Percentiles rank a stretch among this genome's conserved stretches.
Conservation (phyloP, 257 asterid species). For the Cynanchum wilfordii region DNA sequence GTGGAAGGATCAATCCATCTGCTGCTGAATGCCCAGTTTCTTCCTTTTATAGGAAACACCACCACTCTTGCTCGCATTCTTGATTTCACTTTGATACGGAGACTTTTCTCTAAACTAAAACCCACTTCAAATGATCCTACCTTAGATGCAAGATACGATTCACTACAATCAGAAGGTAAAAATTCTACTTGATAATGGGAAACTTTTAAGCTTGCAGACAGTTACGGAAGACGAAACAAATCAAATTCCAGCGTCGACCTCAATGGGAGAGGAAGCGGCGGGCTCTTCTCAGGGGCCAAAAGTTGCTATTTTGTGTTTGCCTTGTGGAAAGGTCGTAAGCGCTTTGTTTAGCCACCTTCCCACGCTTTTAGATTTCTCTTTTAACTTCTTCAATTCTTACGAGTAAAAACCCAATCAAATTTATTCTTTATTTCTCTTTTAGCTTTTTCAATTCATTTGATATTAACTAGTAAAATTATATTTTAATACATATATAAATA, state of each 20-base stretch:
- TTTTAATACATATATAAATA: too few species aligned
- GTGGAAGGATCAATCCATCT: slow-evolving; percentile 56
- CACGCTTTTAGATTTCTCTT: not conserved
- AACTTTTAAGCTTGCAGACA: not conserved
- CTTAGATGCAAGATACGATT: not conserved
- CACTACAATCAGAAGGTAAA: not conserved
- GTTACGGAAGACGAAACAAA: not conserved
- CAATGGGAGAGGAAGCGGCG: slow-evolving; percentile 10
- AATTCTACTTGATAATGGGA: not conserved
- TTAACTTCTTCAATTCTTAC: not conserved
- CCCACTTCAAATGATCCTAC: not conserved
- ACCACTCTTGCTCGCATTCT: slow-evolving; percentile 76
- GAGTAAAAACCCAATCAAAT: too few species aligned
- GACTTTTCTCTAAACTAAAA: not conserved
- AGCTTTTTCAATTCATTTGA: too few species aligned
- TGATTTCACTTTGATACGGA: not conserved
- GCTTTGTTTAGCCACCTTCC: not conserved
- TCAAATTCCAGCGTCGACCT: not conserved
- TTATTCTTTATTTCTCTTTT: not conserved
- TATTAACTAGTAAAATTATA: too few species aligned
- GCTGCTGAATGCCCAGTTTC: slow-evolving; percentile 91
- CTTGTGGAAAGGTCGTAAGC: not conserved
- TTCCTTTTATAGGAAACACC: slow-evolving; percentile 83
- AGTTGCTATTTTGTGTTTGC: not conserved
- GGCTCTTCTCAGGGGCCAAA: not conserved